phyloP scores from a whole-genome alignment of 2,329 filamentous ascomycete species.

The Corynespora cassiicola region DNA sequence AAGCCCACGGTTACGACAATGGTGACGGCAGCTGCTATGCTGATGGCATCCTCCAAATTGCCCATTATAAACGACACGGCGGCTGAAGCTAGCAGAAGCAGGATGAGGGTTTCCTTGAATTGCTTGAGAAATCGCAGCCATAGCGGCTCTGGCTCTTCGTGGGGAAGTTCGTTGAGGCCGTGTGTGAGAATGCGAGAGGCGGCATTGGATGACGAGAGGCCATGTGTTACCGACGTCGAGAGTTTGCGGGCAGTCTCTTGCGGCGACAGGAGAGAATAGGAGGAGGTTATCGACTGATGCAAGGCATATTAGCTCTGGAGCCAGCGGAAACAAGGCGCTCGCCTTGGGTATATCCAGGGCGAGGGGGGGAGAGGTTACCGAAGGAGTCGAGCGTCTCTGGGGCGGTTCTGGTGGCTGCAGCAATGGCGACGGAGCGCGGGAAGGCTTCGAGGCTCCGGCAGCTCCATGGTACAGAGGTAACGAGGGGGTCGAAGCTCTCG shows the following conservation, averaged over 20 bases:
- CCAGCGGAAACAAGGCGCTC: conserved; percentile 5
- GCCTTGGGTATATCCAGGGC: conserved; percentile 3
- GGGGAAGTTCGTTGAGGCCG: conserved; percentile 92
- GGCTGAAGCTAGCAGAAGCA: conserved; percentile 89
- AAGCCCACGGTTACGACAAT: conserved; percentile 98
- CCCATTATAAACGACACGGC: conserved; percentile 87
- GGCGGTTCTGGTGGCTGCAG: conserved; percentile 33
- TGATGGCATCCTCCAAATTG: conserved; percentile 93
- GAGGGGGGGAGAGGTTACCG: conserved; percentile 23
- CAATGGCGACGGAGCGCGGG: conserved; percentile 36
- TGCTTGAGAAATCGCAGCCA: conserved; percentile 97
- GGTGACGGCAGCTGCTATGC: conserved; percentile 93
- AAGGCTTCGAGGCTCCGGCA: conserved; percentile 30
- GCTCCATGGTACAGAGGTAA: conserved; percentile 64
- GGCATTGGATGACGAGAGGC: conserved; percentile 82
- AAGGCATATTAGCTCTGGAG: conserved; percentile 15
- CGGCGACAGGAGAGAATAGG: conserved; percentile 72
- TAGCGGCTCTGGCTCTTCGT: conserved; percentile 89
- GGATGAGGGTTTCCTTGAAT: conserved; percentile 93
- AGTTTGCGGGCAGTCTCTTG: conserved; percentile 79
- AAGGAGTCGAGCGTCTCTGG: conserved; percentile 36
- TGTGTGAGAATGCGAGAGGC: conserved; percentile 78
- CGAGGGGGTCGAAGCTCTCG: conserved; percentile 64
- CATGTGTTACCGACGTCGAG: conserved; percentile 81
- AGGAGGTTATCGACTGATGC: conserved; percentile 51